Conservation (phyloP, 768 basidiomycete genomes). For the Serpula lacrymans region DNA sequence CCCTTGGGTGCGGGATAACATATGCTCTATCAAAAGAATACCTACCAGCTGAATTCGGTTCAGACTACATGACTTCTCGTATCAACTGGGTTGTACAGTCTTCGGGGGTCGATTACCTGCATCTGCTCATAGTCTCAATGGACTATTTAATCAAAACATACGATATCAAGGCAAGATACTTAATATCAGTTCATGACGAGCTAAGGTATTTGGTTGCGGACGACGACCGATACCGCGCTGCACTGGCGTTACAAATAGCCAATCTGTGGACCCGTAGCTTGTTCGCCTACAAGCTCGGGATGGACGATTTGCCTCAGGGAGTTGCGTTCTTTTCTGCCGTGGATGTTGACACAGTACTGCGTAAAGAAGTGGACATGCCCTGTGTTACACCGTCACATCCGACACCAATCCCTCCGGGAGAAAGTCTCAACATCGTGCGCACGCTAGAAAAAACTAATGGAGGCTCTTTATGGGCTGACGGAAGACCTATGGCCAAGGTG, state of each 20-base stretch:
- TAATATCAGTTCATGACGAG: conserved; percentile 97
- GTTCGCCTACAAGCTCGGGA: conserved; percentile 90
- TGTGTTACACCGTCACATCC: conserved; percentile 95
- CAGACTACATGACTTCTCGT: conserved; percentile 91
- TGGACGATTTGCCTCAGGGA: conserved; percentile 94
- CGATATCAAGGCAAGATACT: conserved; percentile 84
- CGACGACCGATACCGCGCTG: conserved; percentile 84
- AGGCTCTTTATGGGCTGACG: conserved; percentile 63
- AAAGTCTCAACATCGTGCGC: conserved; percentile 69
- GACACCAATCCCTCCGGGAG: conserved; percentile 77
- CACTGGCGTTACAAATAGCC: conserved; percentile 89
- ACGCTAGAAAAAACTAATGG: conserved; percentile 67
- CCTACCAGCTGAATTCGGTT: conserved; percentile 74
- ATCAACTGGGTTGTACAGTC: conserved; percentile 99
- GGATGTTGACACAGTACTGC: conserved; percentile 84
- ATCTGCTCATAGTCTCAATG: conserved; percentile 95
- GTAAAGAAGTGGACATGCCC: conserved; percentile 96
- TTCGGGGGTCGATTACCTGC: conserved; percentile 96
- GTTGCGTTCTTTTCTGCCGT: conserved; percentile 98
- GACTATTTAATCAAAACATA: conserved; percentile 79
- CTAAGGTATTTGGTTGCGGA: conserved; percentile 90
- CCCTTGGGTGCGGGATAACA: conserved; percentile 91
- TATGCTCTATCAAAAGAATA: conserved; percentile 89
- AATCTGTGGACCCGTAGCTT: conserved; percentile 93
- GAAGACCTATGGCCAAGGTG: conserved; percentile 46